phyloP scores from a whole-genome alignment of 371 early-diverging fungal genomes.

The Mortierella sp. region DNA sequence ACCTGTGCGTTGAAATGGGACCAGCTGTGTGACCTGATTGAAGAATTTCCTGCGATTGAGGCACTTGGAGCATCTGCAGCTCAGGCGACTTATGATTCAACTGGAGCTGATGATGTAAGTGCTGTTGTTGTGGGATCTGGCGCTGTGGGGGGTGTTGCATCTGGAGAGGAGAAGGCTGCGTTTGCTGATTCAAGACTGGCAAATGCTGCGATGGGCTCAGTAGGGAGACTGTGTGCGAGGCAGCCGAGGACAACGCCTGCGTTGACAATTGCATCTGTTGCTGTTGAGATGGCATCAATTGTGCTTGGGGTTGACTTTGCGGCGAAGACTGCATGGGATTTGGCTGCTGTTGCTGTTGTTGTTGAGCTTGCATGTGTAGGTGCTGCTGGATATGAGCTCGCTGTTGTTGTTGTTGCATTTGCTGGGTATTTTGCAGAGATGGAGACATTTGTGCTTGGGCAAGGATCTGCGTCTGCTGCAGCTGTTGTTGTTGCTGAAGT shows the following conservation, averaged over 20 bases:
- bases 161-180: background rate
- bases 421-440: background rate
- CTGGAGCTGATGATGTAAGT: background rate
- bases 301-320: background rate
- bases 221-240: too few species aligned
- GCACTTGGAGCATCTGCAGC: too few species aligned
- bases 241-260: background rate
- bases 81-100: background rate
- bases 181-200: too few species aligned
- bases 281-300: background rate
- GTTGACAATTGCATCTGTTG: conserved; percentile 7
- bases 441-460: too few species aligned
- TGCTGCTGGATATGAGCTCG: background rate
- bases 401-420: background rate
- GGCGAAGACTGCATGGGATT: background rate
- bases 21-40: too few species aligned
- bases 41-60: too few species aligned
- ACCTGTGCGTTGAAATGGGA: too few species aligned
- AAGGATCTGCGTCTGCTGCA: conserved; percentile 1
- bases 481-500: conserved; percentile 6
- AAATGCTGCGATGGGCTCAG: too few species aligned
- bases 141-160: background rate
- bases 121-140: conserved; percentile 1
- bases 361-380: background rate
- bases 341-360: conserved; percentile 13